These are phyloP conservation scores for Scenedesmus sp. DNA, from an alignment of 163 green algal species.

Conservation along the genomic window DNA sequence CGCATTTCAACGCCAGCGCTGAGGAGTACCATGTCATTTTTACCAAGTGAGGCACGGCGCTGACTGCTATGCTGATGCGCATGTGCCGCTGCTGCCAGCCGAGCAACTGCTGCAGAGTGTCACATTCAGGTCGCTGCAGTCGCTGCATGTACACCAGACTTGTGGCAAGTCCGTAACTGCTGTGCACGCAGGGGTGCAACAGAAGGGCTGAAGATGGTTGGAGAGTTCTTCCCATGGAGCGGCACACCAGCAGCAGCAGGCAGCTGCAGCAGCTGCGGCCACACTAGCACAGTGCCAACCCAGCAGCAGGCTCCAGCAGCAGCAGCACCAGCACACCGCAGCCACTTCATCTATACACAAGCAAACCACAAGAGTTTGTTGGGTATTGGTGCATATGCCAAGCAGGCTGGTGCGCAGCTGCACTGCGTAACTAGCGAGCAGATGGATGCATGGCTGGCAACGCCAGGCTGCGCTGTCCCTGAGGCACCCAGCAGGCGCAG, in stretches of 20 bases:
- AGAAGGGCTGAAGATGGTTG: conserved; percentile 79
- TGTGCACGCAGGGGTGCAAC: conserved; percentile 64
- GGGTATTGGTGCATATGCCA: conserved; percentile 61
- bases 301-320: neutral
- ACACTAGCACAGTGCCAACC: conserved; percentile 29
- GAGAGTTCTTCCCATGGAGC: conserved; percentile 76
- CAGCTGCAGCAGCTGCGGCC: conserved; percentile 5
- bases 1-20: conserved; percentile 5
- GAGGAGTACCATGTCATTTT: conserved; percentile 21
- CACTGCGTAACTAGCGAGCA: conserved; percentile 4
- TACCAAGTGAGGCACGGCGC: neutral
- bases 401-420: neutral
- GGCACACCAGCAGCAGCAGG: too few relatives aligned
- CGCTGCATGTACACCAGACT: neutral
- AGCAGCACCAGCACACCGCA: conserved; percentile 41
- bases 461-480: neutral
- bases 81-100: neutral
- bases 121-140: neutral
- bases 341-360: conserved; percentile 54
- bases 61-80: neutral
- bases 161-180: too few relatives aligned
- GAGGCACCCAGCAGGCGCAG: neutral
- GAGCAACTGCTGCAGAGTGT: too few relatives aligned
- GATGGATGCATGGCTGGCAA: conserved; percentile 1
- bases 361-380: conserved; percentile 81